Evolutionary conservation across 2,329 filamentous ascomycete genomes (phyloP).

Genomic region (Penicillium sp.): DNA sequence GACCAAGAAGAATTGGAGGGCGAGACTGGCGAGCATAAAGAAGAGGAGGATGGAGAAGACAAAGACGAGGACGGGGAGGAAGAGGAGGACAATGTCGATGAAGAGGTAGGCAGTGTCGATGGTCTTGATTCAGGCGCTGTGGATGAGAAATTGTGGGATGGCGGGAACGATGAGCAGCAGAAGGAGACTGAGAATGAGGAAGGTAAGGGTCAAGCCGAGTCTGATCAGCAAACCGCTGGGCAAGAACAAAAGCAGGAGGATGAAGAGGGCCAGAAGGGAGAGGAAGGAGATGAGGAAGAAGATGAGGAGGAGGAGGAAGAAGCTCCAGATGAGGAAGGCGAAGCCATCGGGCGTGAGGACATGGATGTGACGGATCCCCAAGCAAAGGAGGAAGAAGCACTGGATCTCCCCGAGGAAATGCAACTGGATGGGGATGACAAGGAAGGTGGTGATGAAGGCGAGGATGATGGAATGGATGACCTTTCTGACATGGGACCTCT

Average conservation of each 20-base stretch:
- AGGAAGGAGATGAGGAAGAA: conserved; percentile 49
- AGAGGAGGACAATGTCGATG: conserved; percentile 68
- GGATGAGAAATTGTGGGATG: conserved; percentile 99
- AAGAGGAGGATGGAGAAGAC: conserved; percentile 43
- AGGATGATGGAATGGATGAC: conserved; percentile 45
- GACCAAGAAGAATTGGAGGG: conserved; percentile 88
- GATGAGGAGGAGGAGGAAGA: conserved; percentile 53
- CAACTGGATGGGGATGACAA: conserved; percentile 66
- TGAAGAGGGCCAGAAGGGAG: conserved; percentile 31
- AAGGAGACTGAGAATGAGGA: conserved; percentile 71
- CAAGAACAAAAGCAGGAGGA: conserved; percentile 51
- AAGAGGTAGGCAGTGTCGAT: conserved; percentile 85
- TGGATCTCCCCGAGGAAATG: conserved; percentile 84
- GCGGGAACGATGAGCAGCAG: conserved; percentile 61
- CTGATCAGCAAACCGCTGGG: conserved; percentile 56
- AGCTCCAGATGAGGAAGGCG: conserved; percentile 52
- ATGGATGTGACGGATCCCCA: conserved; percentile 65
- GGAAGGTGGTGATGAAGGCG: conserved; percentile 46
- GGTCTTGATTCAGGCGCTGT: conserved; percentile 83
- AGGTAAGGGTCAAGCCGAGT: conserved; percentile 46
- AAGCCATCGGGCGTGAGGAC: conserved; percentile 58
- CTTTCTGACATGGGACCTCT: conserved; percentile 41
- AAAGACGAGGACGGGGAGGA: conserved; percentile 59
- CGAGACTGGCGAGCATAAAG: conserved; percentile 59
- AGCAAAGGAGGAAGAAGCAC: conserved; percentile 70